Base-by-base conservation (phyloP, 495 filamentous ascomycete genomes). In the Parmelia sp. region DNA sequence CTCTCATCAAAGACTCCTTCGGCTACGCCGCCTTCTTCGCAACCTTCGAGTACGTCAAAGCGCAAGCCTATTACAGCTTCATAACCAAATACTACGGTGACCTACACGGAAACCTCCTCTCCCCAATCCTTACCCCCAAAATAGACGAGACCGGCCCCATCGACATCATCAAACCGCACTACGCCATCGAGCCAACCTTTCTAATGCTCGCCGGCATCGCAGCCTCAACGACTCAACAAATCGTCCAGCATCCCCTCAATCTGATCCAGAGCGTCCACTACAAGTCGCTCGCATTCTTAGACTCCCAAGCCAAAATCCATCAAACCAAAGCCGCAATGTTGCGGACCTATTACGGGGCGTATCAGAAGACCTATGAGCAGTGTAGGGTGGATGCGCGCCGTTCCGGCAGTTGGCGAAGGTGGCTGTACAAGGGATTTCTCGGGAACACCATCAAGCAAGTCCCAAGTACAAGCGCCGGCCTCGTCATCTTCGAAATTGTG, bases 401-500 rank as follows among this genome's bases (percentile, higher is more conserved):
- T 33, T 82, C 82, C 21, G 87, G 88, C 1, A 85, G 84, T 4
- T 86, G 89, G 82, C 71, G 80, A 33, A 75, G 74, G 33, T 96
- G 90, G 88, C 71, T 96, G 23, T 96, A 89, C 73, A 80, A 81
- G 21, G 90, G 87, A 10, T 95, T 96, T 72, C 78, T 87, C 71
- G 81, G 81, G 75, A 87, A 82, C 62, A 90, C 90, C 4, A 79
- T 95, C 51, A 81, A 87, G 45, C 90, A 94, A 75, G 87, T 96
- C 44, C 92, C 92, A 21, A 92, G 90, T 71, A 95, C 92, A 6
- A 92, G 89, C 69, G 91, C 92, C 2, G 92, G 91, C 0, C 72
- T 96, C 61, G 88, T 96, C 65, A 91, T 94, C 56, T 96, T 96
- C 72, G 92, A 96, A 73, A 66, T 96, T 40, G 86, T 96, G 27